Evolutionary conservation across 1,284 basidiomycete genomes (phyloP).

Genomic region (Ceratobasidium sp.): DNA sequence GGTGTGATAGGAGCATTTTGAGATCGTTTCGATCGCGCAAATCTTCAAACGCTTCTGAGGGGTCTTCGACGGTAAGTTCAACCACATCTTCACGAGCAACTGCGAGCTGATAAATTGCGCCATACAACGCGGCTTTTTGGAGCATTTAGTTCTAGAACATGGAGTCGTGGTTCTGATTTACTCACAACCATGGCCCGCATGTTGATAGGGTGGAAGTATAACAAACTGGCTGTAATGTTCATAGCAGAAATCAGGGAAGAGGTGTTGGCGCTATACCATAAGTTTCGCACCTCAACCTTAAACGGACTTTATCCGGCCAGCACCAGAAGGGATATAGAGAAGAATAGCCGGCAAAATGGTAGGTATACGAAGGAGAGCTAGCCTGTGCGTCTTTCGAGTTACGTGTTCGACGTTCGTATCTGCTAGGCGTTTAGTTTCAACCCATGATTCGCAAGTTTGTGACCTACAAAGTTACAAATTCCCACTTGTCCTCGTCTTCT

Average conservation of each 20-base stretch:
- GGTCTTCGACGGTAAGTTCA: conserved; percentile 96
- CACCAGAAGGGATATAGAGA: conserved; percentile 93
- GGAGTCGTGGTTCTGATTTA: conserved; percentile 31
- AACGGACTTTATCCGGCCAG: conserved; percentile 85
- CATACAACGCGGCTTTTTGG: conserved; percentile 79
- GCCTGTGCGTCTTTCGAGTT: conserved; percentile 46
- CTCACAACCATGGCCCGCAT: conserved; percentile 88
- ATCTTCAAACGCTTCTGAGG: conserved; percentile 95
- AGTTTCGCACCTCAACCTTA: conserved; percentile 77
- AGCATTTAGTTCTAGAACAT: neutral
- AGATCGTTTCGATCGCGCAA: conserved; percentile 93
- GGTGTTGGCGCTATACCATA: conserved; percentile 31
- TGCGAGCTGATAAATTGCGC: conserved; percentile 82
- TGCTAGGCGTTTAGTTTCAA: conserved; percentile 48
- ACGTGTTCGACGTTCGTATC: conserved; percentile 77
- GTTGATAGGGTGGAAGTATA: conserved; percentile 90
- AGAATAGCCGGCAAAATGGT: conserved; percentile 92
- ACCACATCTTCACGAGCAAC: conserved; percentile 71
- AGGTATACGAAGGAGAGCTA: conserved; percentile 60
- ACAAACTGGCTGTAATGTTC: conserved; percentile 80
- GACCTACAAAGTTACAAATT: conserved; percentile 80
- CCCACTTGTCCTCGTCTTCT: conserved; percentile 88
- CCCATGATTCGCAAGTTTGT: neutral
- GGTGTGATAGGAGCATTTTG: conserved; percentile 71
- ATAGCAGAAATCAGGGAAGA: neutral